phyloP scores from a whole-genome alignment of 805 yeast species.

The Pachysolen tannophilus region DNA sequence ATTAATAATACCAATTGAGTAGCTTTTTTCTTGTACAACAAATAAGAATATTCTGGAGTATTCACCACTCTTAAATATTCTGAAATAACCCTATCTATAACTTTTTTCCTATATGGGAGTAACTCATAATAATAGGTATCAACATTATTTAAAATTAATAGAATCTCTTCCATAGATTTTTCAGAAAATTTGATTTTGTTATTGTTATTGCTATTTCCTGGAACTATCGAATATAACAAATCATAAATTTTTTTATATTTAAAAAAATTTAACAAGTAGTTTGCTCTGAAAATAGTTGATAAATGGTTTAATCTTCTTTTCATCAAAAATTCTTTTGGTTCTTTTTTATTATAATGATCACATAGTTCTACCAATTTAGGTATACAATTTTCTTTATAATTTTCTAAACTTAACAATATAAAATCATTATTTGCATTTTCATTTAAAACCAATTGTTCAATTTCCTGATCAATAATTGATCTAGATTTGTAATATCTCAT shows the following conservation, averaged over 20 bases:
- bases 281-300: not conserved
- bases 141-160: constrained; percentile 1
- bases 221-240: not conserved
- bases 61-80: constrained; percentile 1
- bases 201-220: not conserved
- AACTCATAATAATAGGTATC: not conserved
- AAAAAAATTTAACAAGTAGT: not conserved
- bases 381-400: too few species aligned
- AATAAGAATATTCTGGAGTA: constrained; percentile 3
- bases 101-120: not conserved
- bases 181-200: not conserved
- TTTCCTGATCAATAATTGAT: not conserved
- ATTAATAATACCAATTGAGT: constrained; percentile 5
- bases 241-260: constrained; percentile 2
- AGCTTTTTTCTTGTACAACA: not conserved
- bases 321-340: too few species aligned
- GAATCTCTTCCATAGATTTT: not conserved
- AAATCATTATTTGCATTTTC: too few species aligned
- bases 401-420: too few species aligned
- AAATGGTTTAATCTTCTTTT: not conserved
- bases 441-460: not conserved
- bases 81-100: constrained; percentile 1
- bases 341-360: too few species aligned
- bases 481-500: constrained; percentile 1
- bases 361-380: too few species aligned